Evolutionary conservation across 148 eudicot genomes (phyloP).

Genomic region (Vaccinium macrocarpon): DNA sequence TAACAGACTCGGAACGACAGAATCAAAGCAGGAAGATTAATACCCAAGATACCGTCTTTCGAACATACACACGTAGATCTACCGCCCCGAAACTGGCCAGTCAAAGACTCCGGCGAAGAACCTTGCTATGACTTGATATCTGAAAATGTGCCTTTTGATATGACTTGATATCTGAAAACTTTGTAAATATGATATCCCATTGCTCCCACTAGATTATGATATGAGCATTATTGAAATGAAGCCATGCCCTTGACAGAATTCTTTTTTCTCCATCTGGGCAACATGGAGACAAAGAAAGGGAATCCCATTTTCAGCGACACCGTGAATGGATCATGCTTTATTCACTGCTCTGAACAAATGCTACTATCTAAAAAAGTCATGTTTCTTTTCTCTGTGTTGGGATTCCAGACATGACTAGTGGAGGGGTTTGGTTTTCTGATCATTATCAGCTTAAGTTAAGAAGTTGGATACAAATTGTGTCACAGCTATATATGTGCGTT

Average conservation of each 20-base stretch:
- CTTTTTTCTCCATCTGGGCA: not conserved
- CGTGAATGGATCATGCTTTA: slow-evolving; percentile 16
- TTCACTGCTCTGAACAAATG: slow-evolving; percentile 9
- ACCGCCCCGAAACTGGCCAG: no score
- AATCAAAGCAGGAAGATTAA: no score
- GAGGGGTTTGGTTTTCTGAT: slow-evolving; percentile 21
- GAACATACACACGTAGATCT: no score
- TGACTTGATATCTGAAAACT: not conserved
- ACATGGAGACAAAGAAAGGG: slow-evolving; percentile 2
- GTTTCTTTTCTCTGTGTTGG: slow-evolving; percentile 20
- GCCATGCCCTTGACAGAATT: slow-evolving; percentile 6
- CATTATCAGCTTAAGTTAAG: slow-evolving; percentile 19
- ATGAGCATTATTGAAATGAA: slow-evolving; percentile 13
- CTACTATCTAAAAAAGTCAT: not conserved
- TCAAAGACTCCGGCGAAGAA: no score
- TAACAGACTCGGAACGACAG: no score
- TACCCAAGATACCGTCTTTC: no score
- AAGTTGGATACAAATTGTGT: slow-evolving; percentile 18
- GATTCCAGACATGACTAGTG: slow-evolving; percentile 37
- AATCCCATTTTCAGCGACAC: slow-evolving; percentile 7
- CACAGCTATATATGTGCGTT: slow-evolving; percentile 9
- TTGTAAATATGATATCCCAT: not conserved
- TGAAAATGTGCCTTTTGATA: no score
- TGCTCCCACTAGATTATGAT: slow-evolving; percentile 14
- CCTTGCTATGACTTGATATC: no score